phyloP scores from a whole-genome alignment of 805 yeast genomes.

The Cyberlindnera samutprakarnensis region DNA sequence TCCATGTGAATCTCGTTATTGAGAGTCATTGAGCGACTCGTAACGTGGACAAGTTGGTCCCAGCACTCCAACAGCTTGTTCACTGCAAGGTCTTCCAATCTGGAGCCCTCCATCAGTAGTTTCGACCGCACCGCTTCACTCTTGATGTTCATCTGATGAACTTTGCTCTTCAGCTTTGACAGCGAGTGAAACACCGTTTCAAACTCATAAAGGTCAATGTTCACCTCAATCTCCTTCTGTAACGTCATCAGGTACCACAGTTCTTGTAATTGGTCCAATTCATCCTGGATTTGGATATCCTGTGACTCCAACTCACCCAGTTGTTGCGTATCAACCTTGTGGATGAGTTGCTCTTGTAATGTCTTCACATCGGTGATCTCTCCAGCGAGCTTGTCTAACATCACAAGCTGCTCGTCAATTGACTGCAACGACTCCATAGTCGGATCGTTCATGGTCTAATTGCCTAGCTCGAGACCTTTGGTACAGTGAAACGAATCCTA shows the following conservation, averaged over 20 bases:
- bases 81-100: constrained; percentile 3
- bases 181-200: constrained; percentile 18
- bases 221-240: constrained; percentile 18
- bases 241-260: constrained; percentile 19
- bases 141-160: constrained; percentile 4
- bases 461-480: no score
- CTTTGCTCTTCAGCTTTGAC: constrained; percentile 11
- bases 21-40: constrained; percentile 6
- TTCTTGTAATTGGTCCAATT: constrained; percentile 15
- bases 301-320: constrained; percentile 14
- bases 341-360: no score
- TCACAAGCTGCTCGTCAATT: constrained; percentile 1
- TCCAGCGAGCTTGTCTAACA: no score
- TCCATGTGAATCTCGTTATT: constrained; percentile 15
- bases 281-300: constrained; percentile 12
- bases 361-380: no score
- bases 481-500: no score
- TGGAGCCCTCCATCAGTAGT: constrained; percentile 5
- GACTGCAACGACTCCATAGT: not conserved
- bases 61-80: constrained; percentile 8
- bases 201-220: constrained; percentile 18
- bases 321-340: no score
- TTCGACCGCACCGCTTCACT: constrained; percentile 5
- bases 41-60: constrained; percentile 9
- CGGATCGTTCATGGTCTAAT: no score